Percentiles rank a stretch among this genome's conserved stretches.
Evolutionary conservation across 805 yeast species (phyloP).

Genomic region (Suhomyces canberraensis): DNA sequence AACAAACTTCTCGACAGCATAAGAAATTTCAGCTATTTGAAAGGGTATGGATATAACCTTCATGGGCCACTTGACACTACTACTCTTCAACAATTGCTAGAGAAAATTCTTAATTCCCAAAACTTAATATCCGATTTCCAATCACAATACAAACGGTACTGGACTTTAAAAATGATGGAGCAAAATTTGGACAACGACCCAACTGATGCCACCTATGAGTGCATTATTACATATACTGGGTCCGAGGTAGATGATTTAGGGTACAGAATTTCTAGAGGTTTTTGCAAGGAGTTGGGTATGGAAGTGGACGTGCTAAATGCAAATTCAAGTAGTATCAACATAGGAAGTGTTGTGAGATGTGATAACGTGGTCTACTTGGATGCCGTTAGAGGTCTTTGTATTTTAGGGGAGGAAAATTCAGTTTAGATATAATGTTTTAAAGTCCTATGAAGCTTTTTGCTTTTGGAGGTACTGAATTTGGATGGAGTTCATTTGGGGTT

Average conservation of each 20-base stretch:
- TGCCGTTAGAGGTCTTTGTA: conserved; percentile 36
- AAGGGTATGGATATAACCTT: conserved; percentile 32
- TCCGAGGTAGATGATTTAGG: conserved; percentile 16
- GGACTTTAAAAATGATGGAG: conserved; percentile 24
- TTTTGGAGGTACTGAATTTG: no score
- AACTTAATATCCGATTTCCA: conserved; percentile 14
- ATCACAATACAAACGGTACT: conserved; percentile 15
- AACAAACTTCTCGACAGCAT: conserved; percentile 9
- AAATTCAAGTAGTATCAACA: conserved; percentile 16
- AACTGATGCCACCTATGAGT: conserved; percentile 22
- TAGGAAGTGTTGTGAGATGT: conserved; percentile 48
- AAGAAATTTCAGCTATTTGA: conserved; percentile 22
- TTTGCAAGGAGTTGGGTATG: conserved; percentile 45
- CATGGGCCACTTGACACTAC: conserved; percentile 26
- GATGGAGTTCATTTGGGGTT: no score
- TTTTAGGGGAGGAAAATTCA: conserved; percentile 31
- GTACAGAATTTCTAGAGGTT: conserved; percentile 37
- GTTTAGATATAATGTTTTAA: no score
- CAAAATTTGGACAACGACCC: conserved; percentile 7
- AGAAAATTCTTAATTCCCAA: conserved; percentile 14
- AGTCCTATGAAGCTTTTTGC: no score
- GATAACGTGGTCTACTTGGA: conserved; percentile 43
- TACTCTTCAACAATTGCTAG: conserved; percentile 14
- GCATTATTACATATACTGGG: conserved; percentile 38
- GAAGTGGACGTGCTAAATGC: conserved; percentile 41